These are phyloP conservation scores for Solanum bulbocastanum DNA, from an alignment of 257 asterid genomes.

Conservation along the genomic window DNA sequence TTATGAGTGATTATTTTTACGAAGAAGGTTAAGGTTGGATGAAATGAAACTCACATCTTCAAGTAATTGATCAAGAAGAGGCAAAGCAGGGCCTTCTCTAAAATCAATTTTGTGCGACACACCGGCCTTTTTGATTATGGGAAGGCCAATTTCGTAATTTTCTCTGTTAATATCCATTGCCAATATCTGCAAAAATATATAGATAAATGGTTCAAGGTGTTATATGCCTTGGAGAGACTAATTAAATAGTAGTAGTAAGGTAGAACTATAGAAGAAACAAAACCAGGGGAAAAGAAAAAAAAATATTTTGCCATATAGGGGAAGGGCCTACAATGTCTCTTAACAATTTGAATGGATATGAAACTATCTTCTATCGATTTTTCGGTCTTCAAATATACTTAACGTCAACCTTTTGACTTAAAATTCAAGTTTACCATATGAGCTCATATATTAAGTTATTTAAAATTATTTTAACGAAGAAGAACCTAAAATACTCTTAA, in stretches of 20 bases:
- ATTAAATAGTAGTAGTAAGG: neutral
- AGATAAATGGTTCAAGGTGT: neutral
- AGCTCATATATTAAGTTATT: neutral
- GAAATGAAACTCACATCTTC: conserved; percentile 8
- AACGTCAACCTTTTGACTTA: too few relatives aligned
- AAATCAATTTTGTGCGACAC: conserved; percentile 22
- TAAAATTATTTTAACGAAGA: too few relatives aligned
- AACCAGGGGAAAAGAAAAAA: neutral
- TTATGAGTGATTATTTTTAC: too few relatives aligned
- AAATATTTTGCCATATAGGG: neutral
- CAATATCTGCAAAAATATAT: conserved; percentile 2
- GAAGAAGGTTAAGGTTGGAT: too few relatives aligned
- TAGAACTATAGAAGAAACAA: neutral
- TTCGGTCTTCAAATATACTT: too few relatives aligned
- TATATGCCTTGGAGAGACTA: neutral
- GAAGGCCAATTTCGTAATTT: conserved; percentile 21
- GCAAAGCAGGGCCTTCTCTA: conserved; percentile 23
- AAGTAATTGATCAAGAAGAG: conserved; percentile 17
- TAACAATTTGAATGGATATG: neutral
- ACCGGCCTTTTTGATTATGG: conserved; percentile 16
- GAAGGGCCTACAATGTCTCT: neutral
- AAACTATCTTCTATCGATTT: too few relatives aligned
- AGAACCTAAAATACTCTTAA: too few relatives aligned
- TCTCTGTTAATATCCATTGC: conserved; percentile 25
- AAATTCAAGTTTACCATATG: too few relatives aligned